Evolutionary conservation across 1,139 yeast genomes (phyloP).

Genomic region (Kodamaea derodonti): DNA sequence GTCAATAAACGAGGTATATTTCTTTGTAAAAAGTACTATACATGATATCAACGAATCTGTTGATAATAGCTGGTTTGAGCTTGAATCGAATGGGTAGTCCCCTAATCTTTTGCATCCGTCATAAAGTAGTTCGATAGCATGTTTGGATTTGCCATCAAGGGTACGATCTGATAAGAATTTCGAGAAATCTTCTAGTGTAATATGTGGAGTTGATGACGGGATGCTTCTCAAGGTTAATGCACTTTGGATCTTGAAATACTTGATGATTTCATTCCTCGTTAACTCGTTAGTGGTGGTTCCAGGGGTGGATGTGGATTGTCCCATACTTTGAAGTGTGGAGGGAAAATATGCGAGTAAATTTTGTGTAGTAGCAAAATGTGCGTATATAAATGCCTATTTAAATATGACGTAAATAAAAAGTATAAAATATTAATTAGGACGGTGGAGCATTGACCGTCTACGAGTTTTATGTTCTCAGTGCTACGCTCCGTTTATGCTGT

Average conservation of each 20-base stretch:
- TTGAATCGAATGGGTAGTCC: slow-evolving; percentile 6
- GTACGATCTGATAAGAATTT: slow-evolving; percentile 1
- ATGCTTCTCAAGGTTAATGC: slow-evolving; percentile 1
- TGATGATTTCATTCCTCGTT: slow-evolving; percentile 4
- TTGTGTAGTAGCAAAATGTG: too few species aligned
- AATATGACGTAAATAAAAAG: too few species aligned
- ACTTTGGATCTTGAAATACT: slow-evolving; percentile 5
- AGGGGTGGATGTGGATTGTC: slow-evolving; percentile 3
- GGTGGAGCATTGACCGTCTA: too few species aligned
- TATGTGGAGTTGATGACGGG: slow-evolving; percentile 2
- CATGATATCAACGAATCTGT: slow-evolving; percentile 4
- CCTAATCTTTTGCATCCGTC: slow-evolving; percentile 6
- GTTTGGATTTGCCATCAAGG: background rate
- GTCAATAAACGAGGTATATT: slow-evolving; percentile 4
- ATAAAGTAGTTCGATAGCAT: slow-evolving; percentile 3
- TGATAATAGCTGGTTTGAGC: background rate
- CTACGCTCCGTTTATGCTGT: too few species aligned
- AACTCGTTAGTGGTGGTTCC: slow-evolving; percentile 3
- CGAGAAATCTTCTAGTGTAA: slow-evolving; percentile 2
- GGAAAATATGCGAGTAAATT: too few species aligned
- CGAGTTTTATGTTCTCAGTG: too few species aligned
- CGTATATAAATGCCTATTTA: too few species aligned
- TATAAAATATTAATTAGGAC: too few species aligned
- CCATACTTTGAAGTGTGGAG: too few species aligned
- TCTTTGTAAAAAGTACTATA: slow-evolving; percentile 3